Evolutionary conservation across 768 basidiomycete genomes (phyloP).

Genomic region (Floccularia luteovirens): DNA sequence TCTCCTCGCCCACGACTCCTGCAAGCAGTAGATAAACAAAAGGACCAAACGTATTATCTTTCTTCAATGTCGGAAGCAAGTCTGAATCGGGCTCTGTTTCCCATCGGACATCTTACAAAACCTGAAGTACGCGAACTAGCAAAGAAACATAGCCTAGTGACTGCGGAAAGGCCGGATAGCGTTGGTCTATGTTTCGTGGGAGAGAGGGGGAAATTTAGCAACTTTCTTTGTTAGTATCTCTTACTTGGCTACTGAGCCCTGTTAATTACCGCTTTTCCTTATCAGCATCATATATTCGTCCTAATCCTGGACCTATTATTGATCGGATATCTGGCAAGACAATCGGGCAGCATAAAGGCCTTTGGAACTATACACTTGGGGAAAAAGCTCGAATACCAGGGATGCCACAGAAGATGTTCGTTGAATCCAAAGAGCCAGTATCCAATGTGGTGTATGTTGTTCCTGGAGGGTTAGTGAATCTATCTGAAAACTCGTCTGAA

Average conservation of each 20-base stretch:
- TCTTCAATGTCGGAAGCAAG: slow-evolving; percentile 65
- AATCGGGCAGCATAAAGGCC: slow-evolving; percentile 59
- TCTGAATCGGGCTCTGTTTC: slow-evolving; percentile 70
- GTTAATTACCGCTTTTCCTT: not conserved
- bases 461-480: slow-evolving; percentile 51
- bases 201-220: slow-evolving; percentile 60
- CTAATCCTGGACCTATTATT: slow-evolving; percentile 64
- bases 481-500: not conserved
- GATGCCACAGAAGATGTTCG: slow-evolving; percentile 55
- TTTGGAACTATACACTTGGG: slow-evolving; percentile 85
- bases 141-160: slow-evolving; percentile 49
- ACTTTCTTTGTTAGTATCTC: slow-evolving; percentile 56
- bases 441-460: slow-evolving; percentile 72
- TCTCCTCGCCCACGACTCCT: slow-evolving; percentile 40
- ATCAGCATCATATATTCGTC: slow-evolving; percentile 69
- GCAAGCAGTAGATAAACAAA: slow-evolving; percentile 49
- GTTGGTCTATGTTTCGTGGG: slow-evolving; percentile 97
- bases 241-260: not conserved
- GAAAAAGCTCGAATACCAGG: slow-evolving; percentile 68
- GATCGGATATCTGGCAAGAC: slow-evolving; percentile 44
- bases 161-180: slow-evolving; percentile 73
- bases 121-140: slow-evolving; percentile 70
- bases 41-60: slow-evolving; percentile 93
- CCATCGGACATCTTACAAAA: slow-evolving; percentile 64
- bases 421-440: slow-evolving; percentile 58